Evolutionary conservation across 2,329 filamentous ascomycete genomes (phyloP).

Genomic region (Exophiala lecanii-corni): DNA sequence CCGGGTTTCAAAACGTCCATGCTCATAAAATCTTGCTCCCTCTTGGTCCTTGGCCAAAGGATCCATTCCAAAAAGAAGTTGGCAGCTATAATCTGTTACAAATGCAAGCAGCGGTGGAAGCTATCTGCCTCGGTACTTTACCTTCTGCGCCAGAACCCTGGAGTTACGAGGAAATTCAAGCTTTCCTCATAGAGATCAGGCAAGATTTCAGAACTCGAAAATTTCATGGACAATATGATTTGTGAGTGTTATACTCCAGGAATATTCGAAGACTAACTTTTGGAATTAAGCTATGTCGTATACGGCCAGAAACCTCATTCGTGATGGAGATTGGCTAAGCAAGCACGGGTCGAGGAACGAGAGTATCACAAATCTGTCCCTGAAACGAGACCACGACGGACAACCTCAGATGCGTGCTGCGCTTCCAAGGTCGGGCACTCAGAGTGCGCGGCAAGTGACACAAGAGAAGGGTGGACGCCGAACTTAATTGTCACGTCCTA

Average conservation of each 20-base stretch:
- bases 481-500: no score
- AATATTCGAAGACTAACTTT: background rate
- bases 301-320: slow-evolving; percentile 19
- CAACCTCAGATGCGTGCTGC: no score
- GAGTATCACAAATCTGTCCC: no score
- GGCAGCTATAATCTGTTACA: slow-evolving; percentile 29
- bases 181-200: slow-evolving; percentile 30
- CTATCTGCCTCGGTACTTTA: slow-evolving; percentile 25
- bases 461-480: no score
- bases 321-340: no score
- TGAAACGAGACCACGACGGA: no score
- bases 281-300: slow-evolving; percentile 16
- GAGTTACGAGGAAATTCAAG: slow-evolving; percentile 29
- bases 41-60: slow-evolving; percentile 30
- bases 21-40: slow-evolving; percentile 23
- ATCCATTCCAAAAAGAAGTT: slow-evolving; percentile 27
- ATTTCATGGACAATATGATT: slow-evolving; percentile 31
- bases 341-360: no score
- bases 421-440: no score
- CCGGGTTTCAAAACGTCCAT: slow-evolving; percentile 27
- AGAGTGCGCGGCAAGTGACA: no score
- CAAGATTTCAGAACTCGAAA: slow-evolving; percentile 31
- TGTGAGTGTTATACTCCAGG: slow-evolving; percentile 19
- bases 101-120: slow-evolving; percentile 27
- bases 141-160: slow-evolving; percentile 18